phyloP scores from a whole-genome alignment of 1,284 basidiomycete species.

The Trametes polyzona region DNA sequence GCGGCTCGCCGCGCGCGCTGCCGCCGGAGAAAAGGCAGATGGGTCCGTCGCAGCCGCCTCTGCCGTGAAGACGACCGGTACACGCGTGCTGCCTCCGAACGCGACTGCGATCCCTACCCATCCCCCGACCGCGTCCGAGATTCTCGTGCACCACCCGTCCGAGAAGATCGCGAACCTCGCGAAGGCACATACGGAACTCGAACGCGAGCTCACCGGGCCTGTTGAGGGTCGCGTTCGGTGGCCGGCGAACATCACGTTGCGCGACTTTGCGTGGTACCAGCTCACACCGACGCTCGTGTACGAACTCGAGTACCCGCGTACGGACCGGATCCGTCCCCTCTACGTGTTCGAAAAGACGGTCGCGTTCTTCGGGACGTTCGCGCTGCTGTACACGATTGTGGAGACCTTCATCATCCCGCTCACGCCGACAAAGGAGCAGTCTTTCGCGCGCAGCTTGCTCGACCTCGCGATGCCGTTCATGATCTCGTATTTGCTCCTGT shows the following conservation, averaged over 20 bases:
- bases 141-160: slow-evolving; percentile 77
- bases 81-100: slow-evolving; percentile 23
- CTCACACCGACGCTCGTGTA: slow-evolving; percentile 94
- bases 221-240: slow-evolving; percentile 74
- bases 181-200: slow-evolving; percentile 76
- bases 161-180: slow-evolving; percentile 72
- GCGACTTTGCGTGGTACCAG: slow-evolving; percentile 89
- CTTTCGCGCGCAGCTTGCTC: slow-evolving; percentile 77
- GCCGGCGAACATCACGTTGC: slow-evolving; percentile 86
- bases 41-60: slow-evolving; percentile 19
- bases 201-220: slow-evolving; percentile 75
- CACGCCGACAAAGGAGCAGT: slow-evolving; percentile 72
- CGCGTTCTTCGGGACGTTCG: slow-evolving; percentile 96
- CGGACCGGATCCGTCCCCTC: slow-evolving; percentile 85
- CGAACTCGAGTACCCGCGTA: slow-evolving; percentile 94
- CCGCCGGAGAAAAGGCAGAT: slow-evolving; percentile 33
- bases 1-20: slow-evolving; percentile 43
- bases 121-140: slow-evolving; percentile 42
- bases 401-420: slow-evolving; percentile 93
- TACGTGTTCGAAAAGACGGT: slow-evolving; percentile 96
- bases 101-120: slow-evolving; percentile 18
- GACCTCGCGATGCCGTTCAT: slow-evolving; percentile 95
- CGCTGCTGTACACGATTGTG: slow-evolving; percentile 88
- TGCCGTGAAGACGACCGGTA: slow-evolving; percentile 33
- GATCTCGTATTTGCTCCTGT: slow-evolving; percentile 78